These are phyloP conservation scores for Plasmodium knowlesi DNA, from an alignment of 169 alveolate species.

Conservation along the genomic window DNA sequence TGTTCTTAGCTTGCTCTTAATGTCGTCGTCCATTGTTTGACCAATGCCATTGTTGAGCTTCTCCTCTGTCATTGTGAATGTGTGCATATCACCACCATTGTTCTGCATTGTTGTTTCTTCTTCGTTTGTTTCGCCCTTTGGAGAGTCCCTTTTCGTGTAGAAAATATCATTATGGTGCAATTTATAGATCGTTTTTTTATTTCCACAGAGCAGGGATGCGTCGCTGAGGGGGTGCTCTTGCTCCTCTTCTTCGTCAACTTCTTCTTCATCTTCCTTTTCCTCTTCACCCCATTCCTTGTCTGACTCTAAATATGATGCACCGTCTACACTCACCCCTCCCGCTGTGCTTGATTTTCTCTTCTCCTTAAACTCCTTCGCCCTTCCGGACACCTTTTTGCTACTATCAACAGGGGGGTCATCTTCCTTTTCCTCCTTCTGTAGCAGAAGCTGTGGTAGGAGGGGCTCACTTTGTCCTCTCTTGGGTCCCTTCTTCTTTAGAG, in stretches of 20 bases:
- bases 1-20: background rate
- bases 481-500: background rate
- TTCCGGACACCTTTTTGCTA: background rate
- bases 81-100: background rate
- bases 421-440: background rate
- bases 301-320: background rate
- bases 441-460: background rate
- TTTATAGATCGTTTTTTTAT: conserved; percentile 1
- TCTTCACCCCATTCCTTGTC: background rate
- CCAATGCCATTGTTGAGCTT: background rate
- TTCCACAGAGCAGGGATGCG: background rate
- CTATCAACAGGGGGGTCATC: background rate
- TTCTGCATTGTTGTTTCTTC: background rate
- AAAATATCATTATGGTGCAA: conserved; percentile 13
- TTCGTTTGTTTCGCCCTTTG: background rate
- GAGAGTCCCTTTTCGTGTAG: background rate
- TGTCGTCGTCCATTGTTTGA: background rate
- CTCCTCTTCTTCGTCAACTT: background rate
- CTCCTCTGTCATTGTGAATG: background rate
- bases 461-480: background rate
- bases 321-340: background rate
- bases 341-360: background rate
- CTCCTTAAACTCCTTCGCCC: background rate
- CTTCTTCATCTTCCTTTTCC: background rate
- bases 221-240: background rate